Base-by-base conservation (phyloP, 148 eudicot species). In the Hydrangea macrophylla region DNA sequence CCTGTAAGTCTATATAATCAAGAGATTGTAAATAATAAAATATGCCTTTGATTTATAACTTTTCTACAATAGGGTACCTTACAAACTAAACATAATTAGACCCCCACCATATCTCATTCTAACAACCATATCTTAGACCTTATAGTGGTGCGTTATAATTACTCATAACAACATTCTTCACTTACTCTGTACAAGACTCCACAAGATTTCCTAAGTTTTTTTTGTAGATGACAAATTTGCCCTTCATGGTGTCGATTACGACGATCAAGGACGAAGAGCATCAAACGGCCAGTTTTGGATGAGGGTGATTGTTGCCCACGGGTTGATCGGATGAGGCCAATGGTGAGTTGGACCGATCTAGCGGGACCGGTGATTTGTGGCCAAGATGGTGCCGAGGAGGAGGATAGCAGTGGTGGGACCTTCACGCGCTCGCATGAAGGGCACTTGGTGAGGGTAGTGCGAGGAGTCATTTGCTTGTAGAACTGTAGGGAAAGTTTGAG, bases 401-500 rank as follows among this genome's bases (percentile, higher is more conserved):
- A 0, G 39, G 76, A 18, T 9, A 83, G 27, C 6, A 78, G 61
- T 1, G 82, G 76, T 4, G 88, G 91, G 18, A 27, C 81, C 3
- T 79, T 82, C 12, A 87, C 92, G 30, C 89, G 80, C 80, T 88
- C 92, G 53, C 92, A 88, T 0, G 92, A 88, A 3, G 92, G 89
- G 80, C 92, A 87, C 87, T 84, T 82, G 70, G 92, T 87, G 68
- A 87, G 85, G 9, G 89, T 85, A 7, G 92, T 88, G 1, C 89
- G 92, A 7, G 92, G 92, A 11, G 89, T 75, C 92, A 87, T 87
- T 13, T 85, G 87, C 92, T 82, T 88, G 74, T 88, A 85, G 40
- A 88, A 83, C 68, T 85, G 89, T 25, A 89, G 87, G 58, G 92
- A 85, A 56, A 88, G 48, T 40, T 88, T 88, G 12, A 85, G 65